phyloP scores from a whole-genome alignment of 176 grass and related monocot species.

The Pontederia paniculata region DNA sequence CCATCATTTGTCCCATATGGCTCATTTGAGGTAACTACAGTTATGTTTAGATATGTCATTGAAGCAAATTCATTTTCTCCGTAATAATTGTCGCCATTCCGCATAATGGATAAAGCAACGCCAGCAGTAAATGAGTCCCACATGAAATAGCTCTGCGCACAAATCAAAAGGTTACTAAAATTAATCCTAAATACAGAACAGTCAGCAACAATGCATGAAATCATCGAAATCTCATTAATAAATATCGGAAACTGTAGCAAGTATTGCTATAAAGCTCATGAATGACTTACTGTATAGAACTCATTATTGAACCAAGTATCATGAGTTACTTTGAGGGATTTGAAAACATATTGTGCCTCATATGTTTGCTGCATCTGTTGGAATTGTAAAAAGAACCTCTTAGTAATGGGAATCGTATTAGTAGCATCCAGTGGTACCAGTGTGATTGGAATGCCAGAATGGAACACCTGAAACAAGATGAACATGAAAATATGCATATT shows the following conservation, averaged over 20 bases:
- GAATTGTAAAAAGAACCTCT: slow-evolving; percentile 63
- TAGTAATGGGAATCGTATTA: slow-evolving; percentile 67
- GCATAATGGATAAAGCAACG: slow-evolving; percentile 59
- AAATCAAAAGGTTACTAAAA: slow-evolving; percentile 7
- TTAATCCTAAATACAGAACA: neutral
- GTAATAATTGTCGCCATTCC: slow-evolving; percentile 26
- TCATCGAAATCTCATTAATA: neutral
- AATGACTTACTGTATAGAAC: slow-evolving; percentile 50
- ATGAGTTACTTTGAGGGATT: slow-evolving; percentile 61
- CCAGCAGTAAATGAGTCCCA: slow-evolving; percentile 82
- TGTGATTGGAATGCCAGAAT: slow-evolving; percentile 74
- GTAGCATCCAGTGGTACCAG: slow-evolving; percentile 89
- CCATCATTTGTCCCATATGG: slow-evolving; percentile 61
- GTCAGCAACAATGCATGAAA: neutral
- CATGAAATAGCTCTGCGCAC: slow-evolving; percentile 67
- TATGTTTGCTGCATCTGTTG: slow-evolving; percentile 45
- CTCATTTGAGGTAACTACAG: slow-evolving; percentile 64
- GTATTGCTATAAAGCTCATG: neutral
- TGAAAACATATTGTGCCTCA: slow-evolving; percentile 66
- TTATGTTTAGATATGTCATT: slow-evolving; percentile 69
- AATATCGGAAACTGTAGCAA: neutral
- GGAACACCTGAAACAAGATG: slow-evolving; percentile 46
- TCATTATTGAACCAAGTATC: slow-evolving; percentile 62
- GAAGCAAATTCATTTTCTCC: slow-evolving; percentile 68
- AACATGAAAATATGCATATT: neutral